Conservation (phyloP, 495 filamentous ascomycete species). For the Penicillium crystallinum region DNA sequence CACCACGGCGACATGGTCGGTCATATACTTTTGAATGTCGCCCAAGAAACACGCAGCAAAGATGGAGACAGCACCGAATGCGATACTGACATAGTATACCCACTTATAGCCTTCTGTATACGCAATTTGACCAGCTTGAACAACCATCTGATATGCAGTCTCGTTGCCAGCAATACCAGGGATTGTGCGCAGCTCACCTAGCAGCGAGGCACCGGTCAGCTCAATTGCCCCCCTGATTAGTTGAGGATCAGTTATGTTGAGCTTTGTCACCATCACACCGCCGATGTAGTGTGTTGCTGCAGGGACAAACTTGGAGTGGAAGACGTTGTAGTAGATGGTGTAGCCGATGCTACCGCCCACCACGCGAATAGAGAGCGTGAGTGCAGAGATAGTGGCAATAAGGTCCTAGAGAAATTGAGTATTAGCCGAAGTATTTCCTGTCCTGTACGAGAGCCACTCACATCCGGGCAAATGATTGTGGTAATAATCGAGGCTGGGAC, state of each 20-base stretch:
- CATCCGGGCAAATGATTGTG: slow-evolving; percentile 66
- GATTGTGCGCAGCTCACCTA: slow-evolving; percentile 47
- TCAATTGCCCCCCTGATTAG: slow-evolving; percentile 45
- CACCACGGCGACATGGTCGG: slow-evolving; percentile 63
- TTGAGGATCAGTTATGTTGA: slow-evolving; percentile 48
- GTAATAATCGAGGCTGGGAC: slow-evolving; percentile 67
- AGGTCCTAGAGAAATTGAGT: slow-evolving; percentile 43
- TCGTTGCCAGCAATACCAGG: slow-evolving; percentile 54
- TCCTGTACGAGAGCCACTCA: slow-evolving; percentile 11
- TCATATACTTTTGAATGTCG: slow-evolving; percentile 61
- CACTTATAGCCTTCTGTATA: slow-evolving; percentile 61
- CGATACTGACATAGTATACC: slow-evolving; percentile 65
- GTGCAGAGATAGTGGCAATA: slow-evolving; percentile 67
- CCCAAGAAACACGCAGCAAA: slow-evolving; percentile 59
- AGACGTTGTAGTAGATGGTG: slow-evolving; percentile 72
- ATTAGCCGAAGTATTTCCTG: not conserved
- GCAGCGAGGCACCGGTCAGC: slow-evolving; percentile 51
- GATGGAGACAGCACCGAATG: slow-evolving; percentile 60
- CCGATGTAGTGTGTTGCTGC: slow-evolving; percentile 48
- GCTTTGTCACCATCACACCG: slow-evolving; percentile 44
- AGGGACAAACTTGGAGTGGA: slow-evolving; percentile 58
- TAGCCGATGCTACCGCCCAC: slow-evolving; percentile 69
- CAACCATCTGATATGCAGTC: slow-evolving; percentile 51
- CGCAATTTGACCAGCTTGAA: slow-evolving; percentile 56
- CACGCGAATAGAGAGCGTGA: slow-evolving; percentile 70